These are phyloP conservation scores for Apophysomyces ossiformis DNA, from an alignment of 371 early-diverging fungal genomes.

Conservation along the genomic window DNA sequence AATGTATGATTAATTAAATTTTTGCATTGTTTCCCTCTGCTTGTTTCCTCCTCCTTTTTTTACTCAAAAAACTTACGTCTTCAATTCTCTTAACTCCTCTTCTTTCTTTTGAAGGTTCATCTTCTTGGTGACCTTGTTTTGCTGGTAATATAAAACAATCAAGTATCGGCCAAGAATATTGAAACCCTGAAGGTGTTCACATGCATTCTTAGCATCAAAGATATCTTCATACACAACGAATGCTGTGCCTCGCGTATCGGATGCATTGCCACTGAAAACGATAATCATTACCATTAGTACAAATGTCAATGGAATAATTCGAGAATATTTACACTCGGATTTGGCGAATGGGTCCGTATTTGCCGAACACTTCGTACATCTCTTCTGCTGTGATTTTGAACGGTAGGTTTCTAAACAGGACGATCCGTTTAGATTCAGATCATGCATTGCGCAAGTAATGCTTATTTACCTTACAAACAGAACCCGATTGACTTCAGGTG, in stretches of 20 bases:
- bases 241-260: slow-evolving; percentile 92
- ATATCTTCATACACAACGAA: slow-evolving; percentile 97
- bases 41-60: neutral
- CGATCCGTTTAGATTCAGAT: neutral
- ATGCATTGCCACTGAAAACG: slow-evolving; percentile 72
- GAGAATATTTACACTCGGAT: slow-evolving; percentile 72
- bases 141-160: slow-evolving; percentile 92
- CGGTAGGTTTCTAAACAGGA: slow-evolving; percentile 78
- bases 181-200: slow-evolving; percentile 94
- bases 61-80: slow-evolving; percentile 54
- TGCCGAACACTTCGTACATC: slow-evolving; percentile 97
- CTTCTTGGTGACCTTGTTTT: slow-evolving; percentile 81
- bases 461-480: slow-evolving; percentile 79
- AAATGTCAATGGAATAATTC: neutral
- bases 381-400: slow-evolving; percentile 95
- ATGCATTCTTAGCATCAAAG: slow-evolving; percentile 96
- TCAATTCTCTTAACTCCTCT: slow-evolving; percentile 82
- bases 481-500: slow-evolving; percentile 93
- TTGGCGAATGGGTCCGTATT: slow-evolving; percentile 96
- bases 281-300: neutral
- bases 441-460: neutral
- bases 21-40: neutral
- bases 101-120: slow-evolving; percentile 86
- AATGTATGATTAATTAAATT: neutral
- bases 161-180: slow-evolving; percentile 95